Percentiles rank a stretch among this genome's conserved stretches.
These are phyloP conservation scores for Pelargonium nanum DNA, from an alignment of 345 rosid species.

Conservation along the genomic window DNA sequence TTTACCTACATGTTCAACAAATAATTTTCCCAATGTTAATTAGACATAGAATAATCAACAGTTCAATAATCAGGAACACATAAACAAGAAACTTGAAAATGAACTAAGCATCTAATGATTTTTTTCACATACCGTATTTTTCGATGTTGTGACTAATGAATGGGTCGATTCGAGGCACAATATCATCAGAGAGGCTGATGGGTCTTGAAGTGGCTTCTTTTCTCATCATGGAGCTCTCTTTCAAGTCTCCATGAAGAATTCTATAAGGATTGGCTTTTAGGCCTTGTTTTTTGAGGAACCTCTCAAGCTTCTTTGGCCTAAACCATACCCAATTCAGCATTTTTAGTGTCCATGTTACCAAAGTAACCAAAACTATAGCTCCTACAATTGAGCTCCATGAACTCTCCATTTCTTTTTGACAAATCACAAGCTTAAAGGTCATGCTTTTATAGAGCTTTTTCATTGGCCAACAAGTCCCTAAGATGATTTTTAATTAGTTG, in stretches of 20 bases:
- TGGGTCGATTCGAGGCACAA: constrained; percentile 30
- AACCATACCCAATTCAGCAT: constrained; percentile 32
- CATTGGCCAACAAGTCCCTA: too few relatives aligned
- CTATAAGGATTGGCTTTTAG: constrained; percentile 31
- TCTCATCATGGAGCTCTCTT: constrained; percentile 11
- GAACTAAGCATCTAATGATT: too few relatives aligned
- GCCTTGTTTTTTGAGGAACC: constrained; percentile 31
- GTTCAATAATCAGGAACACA: neutral
- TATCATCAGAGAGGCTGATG: constrained; percentile 20
- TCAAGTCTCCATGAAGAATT: constrained; percentile 30
- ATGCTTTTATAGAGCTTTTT: too few relatives aligned
- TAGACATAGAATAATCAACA: neutral
- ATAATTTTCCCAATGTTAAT: neutral
- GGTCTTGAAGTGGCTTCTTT: constrained; percentile 27
- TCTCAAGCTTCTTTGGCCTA: too few relatives aligned
- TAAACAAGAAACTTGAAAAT: too few relatives aligned
- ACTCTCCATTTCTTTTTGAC: too few relatives aligned
- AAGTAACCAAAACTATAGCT: too few relatives aligned
- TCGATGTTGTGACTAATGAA: constrained; percentile 18
- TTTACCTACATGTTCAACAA: constrained; percentile 24
- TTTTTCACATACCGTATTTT: constrained; percentile 25
- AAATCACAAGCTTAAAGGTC: too few relatives aligned
- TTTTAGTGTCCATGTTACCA: too few relatives aligned
- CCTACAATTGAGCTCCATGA: too few relatives aligned
- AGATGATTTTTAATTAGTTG: too few relatives aligned